Percentiles rank a stretch among this genome's conserved stretches.
Evolutionary conservation across 2,329 filamentous ascomycete species (phyloP).

Genomic region (Diaporthe batatas): DNA sequence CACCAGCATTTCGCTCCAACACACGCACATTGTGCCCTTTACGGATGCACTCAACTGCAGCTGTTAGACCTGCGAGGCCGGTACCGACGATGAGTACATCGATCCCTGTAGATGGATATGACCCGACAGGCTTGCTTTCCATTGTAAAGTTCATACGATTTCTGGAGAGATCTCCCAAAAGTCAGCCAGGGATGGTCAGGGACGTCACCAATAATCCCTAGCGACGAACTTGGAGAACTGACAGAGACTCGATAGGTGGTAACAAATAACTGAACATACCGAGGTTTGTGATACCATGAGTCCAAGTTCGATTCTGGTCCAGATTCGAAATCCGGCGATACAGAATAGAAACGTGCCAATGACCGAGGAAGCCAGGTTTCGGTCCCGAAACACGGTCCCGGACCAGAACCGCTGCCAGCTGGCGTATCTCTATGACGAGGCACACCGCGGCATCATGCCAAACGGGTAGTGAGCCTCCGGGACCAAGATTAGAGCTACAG

Average conservation of each 20-base stretch:
- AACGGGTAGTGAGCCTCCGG: not conserved
- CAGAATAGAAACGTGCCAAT: not conserved
- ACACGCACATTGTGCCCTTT: conserved; percentile 68
- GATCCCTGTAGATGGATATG: not conserved
- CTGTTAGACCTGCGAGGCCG: conserved; percentile 72
- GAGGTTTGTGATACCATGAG: not conserved
- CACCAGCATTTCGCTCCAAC: conserved; percentile 57
- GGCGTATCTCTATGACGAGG: not conserved
- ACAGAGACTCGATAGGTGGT: not conserved
- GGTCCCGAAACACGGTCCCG: conserved; percentile 3
- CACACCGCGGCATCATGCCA: not conserved
- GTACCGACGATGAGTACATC: conserved; percentile 56
- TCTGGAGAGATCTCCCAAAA: fast-evolving
- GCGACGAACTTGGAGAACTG: no score
- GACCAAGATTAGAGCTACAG: not conserved
- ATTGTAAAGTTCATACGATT: not conserved
- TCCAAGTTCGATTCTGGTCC: no score
- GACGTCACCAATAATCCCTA: fast-evolving
- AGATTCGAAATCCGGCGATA: not conserved
- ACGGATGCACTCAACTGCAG: conserved; percentile 70
- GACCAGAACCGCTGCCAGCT: not conserved
- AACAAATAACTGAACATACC: not conserved
- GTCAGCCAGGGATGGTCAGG: no score
- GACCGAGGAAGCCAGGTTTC: not conserved
- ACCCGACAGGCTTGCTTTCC: not conserved